A percentile compares a stretch with the other conserved stretches of the same genome.
phyloP scores from a whole-genome alignment of 2,329 filamentous ascomycete genomes.

The Didymellaceae sp. region DNA sequence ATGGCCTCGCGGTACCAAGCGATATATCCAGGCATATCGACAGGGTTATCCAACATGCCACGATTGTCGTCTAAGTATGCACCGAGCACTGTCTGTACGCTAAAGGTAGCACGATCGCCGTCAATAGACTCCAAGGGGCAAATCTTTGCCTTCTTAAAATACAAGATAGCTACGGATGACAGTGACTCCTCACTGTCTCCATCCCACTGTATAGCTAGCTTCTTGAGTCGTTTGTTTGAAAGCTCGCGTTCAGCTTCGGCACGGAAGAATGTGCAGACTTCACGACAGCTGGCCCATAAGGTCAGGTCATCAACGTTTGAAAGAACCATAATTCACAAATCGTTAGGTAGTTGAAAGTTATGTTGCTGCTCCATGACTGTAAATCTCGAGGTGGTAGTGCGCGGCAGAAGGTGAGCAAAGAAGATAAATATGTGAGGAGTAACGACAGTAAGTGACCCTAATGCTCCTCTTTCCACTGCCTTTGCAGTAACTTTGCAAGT shows the following conservation, averaged over 20 bases:
- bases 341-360: not conserved
- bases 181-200: not conserved
- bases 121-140: no score
- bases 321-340: not conserved
- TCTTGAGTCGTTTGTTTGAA: not conserved
- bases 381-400: no score
- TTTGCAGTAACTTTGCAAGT: no score
- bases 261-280: not conserved
- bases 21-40: not conserved
- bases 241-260: not conserved
- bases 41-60: no score
- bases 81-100: no score
- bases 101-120: no score
- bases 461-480: not conserved
- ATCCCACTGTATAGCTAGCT: not conserved
- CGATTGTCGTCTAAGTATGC: no score
- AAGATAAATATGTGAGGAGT: no score
- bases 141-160: no score
- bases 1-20: not conserved
- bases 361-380: no score
- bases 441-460: no score
- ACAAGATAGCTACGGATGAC: not conserved
- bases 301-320: not conserved
- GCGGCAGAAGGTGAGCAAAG: not conserved
- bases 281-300: not conserved